Evolutionary conservation across 768 basidiomycete species (phyloP).

Genomic region (Amanita inopinata): DNA sequence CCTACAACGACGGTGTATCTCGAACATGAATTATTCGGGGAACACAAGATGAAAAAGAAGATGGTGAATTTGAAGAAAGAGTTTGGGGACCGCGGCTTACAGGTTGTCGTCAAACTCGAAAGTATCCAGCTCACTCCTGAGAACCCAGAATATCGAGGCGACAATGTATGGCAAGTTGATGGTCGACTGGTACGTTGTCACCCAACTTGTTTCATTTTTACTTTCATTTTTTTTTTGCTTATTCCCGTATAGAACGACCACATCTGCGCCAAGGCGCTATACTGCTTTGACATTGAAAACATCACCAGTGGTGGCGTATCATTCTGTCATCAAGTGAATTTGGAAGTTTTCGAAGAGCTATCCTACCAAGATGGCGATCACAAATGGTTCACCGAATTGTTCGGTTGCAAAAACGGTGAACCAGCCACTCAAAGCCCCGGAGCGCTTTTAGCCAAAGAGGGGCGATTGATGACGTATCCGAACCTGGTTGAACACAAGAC

Average conservation of each 20-base stretch:
- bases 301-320: constrained; percentile 19
- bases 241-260: constrained; percentile 16
- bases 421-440: constrained; percentile 17
- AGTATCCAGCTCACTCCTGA: constrained; percentile 27
- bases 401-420: constrained; percentile 13
- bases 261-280: constrained; percentile 18
- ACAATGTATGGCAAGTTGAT: constrained; percentile 31
- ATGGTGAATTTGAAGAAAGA: constrained; percentile 10
- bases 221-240: not conserved
- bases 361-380: constrained; percentile 13
- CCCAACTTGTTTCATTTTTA: too few species aligned
- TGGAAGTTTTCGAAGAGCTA: constrained; percentile 9
- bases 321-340: constrained; percentile 18
- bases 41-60: constrained; percentile 1
- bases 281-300: constrained; percentile 20
- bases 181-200: constrained; percentile 15
- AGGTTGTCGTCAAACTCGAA: constrained; percentile 25
- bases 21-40: not conserved
- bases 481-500: constrained; percentile 25
- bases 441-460: constrained; percentile 16
- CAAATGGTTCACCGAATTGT: constrained; percentile 14
- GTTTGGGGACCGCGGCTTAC: constrained; percentile 13
- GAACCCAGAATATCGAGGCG: constrained; percentile 24
- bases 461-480: constrained; percentile 22
- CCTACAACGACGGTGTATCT: not conserved